phyloP scores from a whole-genome alignment of 306 rosid species.

The Vicia villosa region DNA sequence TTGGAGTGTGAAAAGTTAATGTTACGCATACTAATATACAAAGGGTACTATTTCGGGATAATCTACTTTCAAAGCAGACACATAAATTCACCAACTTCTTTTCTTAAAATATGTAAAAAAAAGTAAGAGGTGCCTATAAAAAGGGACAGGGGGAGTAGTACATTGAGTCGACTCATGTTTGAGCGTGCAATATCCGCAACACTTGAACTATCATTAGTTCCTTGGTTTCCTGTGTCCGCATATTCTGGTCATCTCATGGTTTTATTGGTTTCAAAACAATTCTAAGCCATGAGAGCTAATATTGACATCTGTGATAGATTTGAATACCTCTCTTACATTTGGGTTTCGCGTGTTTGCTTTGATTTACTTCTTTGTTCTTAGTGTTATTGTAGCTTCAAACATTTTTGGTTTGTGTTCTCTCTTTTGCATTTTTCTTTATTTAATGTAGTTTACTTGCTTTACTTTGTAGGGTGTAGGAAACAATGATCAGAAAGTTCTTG shows the following conservation, averaged over 20 bases:
- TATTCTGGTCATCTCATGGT: neutral
- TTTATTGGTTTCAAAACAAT: neutral
- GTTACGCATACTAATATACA: no score
- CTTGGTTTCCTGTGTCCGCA: neutral
- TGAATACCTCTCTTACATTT: neutral
- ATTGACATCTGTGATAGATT: neutral
- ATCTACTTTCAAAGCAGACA: no score
- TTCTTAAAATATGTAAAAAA: no score
- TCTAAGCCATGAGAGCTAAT: neutral
- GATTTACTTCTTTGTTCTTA: conserved; percentile 10
- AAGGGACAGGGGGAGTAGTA: no score
- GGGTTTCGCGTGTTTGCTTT: neutral
- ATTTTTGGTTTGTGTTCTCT: neutral
- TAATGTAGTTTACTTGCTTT: conserved; percentile 30
- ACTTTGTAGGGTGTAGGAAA: conserved; percentile 80
- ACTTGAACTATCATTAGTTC: neutral
- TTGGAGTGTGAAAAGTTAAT: no score
- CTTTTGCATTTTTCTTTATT: neutral
- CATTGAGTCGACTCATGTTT: neutral
- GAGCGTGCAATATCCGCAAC: conserved; percentile 1
- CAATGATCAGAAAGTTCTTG: conserved; percentile 97
- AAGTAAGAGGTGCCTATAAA: no score
- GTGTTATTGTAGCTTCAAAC: conserved; percentile 14
- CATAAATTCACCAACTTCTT: no score
- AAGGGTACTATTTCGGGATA: no score